These are phyloP conservation scores for Papilionanthe hybrid DNA, from an alignment of 116 monocot genomes.

Conservation along the genomic window DNA sequence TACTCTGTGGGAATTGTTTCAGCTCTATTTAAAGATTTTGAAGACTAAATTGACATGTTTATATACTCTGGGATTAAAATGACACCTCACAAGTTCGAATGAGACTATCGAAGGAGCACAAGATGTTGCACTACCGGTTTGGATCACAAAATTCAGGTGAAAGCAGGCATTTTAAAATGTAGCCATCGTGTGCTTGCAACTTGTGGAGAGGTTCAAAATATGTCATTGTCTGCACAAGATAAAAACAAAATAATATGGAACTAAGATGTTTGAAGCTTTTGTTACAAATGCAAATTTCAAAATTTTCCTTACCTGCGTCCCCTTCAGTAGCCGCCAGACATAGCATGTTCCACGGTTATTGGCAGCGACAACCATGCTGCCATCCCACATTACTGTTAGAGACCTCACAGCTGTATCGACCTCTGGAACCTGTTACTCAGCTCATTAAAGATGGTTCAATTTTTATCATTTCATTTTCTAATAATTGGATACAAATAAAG, in stretches of 20 bases:
- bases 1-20: no score
- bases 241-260: background rate
- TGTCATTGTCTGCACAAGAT: constrained; percentile 80
- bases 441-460: background rate
- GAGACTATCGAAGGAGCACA: background rate
- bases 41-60: no score
- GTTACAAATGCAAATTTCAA: background rate
- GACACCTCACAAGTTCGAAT: background rate
- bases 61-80: no score
- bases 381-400: constrained; percentile 99
- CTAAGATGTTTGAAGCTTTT: background rate
- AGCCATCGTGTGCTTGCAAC: constrained; percentile 92
- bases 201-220: constrained; percentile 97
- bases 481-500: background rate
- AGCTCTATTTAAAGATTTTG: no score
- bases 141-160: constrained; percentile 97
- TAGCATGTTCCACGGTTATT: constrained; percentile 96
- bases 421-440: constrained; percentile 73
- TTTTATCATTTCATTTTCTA: background rate
- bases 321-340: constrained; percentile 87
- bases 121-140: constrained; percentile 40
- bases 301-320: constrained; percentile 58
- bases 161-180: constrained; percentile 94
- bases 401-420: constrained; percentile 97
- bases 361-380: constrained; percentile 97